These are phyloP conservation scores for Calonectria hongkongensis DNA, from an alignment of 2,329 filamentous ascomycete genomes.

Conservation along the genomic window DNA sequence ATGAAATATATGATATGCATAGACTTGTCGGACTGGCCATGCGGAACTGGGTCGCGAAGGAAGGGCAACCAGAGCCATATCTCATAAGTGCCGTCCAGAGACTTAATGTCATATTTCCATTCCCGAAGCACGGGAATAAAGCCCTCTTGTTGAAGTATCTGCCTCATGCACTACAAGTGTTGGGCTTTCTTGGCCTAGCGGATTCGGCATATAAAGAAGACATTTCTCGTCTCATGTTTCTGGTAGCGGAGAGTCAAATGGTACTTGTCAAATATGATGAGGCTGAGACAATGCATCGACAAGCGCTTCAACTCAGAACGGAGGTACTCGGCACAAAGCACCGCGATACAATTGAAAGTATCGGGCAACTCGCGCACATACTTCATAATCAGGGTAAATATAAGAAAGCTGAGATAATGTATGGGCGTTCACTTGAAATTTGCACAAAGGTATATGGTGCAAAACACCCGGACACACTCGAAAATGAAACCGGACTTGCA, in stretches of 20 bases:
- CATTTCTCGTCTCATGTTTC: not conserved
- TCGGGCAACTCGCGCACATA: not conserved
- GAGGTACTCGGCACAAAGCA: not conserved
- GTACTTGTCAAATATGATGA: slow-evolving; percentile 35
- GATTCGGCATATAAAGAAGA: not conserved
- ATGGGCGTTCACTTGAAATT: not conserved
- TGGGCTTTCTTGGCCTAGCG: slow-evolving; percentile 15
- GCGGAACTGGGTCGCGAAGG: slow-evolving; percentile 53
- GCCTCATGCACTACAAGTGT: slow-evolving; percentile 45
- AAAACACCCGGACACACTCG: not conserved
- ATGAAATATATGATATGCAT: slow-evolving; percentile 53
- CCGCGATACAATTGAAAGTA: not conserved
- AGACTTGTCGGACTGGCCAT: slow-evolving; percentile 57
- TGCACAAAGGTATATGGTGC: not conserved
- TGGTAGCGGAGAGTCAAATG: not conserved
- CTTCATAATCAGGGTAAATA: not conserved
- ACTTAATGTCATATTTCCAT: slow-evolving; percentile 42
- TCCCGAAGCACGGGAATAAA: slow-evolving; percentile 44
- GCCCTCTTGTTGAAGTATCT: slow-evolving; percentile 51
- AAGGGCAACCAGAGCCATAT: slow-evolving; percentile 31
- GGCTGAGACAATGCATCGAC: slow-evolving; percentile 38
- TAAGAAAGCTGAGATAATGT: slow-evolving; percentile 42
- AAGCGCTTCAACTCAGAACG: not conserved
- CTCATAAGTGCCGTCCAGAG: slow-evolving; percentile 32
- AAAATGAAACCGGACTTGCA: not conserved